Evolutionary conservation across 805 yeast species (phyloP).

Genomic region (Pichia manshurica): DNA sequence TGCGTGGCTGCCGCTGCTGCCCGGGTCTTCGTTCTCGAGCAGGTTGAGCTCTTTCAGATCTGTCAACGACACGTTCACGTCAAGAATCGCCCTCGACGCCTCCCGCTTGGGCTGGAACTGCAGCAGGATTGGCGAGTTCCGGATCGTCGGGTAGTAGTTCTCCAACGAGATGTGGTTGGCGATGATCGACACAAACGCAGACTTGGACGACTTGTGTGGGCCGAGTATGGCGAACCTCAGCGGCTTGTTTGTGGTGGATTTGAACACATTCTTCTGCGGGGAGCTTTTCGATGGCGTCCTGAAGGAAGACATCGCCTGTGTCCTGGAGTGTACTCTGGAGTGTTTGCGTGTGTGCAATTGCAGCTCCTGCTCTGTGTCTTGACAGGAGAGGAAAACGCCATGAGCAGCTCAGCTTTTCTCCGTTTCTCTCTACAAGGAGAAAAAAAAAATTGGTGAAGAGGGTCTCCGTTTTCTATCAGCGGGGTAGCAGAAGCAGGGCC

Average conservation of each 20-base stretch:
- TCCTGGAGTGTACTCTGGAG: too few species aligned
- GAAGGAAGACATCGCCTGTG: constrained; percentile 3
- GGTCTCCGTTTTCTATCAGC: too few species aligned
- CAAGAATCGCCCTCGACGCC: constrained; percentile 39
- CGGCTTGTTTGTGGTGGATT: constrained; percentile 27
- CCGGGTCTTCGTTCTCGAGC: neutral
- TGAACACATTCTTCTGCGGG: constrained; percentile 20
- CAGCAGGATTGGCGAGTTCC: constrained; percentile 52
- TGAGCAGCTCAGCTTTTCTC: too few species aligned
- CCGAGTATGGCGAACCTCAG: constrained; percentile 30
- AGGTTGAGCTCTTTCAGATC: constrained; percentile 30
- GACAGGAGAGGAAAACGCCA: too few species aligned
- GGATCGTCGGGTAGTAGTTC: constrained; percentile 70
- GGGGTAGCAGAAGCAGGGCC: too few species aligned
- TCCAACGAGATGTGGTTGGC: constrained; percentile 37
- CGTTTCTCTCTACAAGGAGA: too few species aligned
- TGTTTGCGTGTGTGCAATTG: too few species aligned
- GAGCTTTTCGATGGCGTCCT: neutral
- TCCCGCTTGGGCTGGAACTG: constrained; percentile 43
- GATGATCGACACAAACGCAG: constrained; percentile 28
- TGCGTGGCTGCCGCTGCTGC: neutral
- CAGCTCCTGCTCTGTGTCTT: too few species aligned
- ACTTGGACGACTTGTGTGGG: constrained; percentile 29
- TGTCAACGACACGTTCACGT: constrained; percentile 40
- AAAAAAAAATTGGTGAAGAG: too few species aligned